These are phyloP conservation scores for Fusarium temperatum DNA, from an alignment of 2,329 filamentous ascomycete genomes.

Conservation along the genomic window DNA sequence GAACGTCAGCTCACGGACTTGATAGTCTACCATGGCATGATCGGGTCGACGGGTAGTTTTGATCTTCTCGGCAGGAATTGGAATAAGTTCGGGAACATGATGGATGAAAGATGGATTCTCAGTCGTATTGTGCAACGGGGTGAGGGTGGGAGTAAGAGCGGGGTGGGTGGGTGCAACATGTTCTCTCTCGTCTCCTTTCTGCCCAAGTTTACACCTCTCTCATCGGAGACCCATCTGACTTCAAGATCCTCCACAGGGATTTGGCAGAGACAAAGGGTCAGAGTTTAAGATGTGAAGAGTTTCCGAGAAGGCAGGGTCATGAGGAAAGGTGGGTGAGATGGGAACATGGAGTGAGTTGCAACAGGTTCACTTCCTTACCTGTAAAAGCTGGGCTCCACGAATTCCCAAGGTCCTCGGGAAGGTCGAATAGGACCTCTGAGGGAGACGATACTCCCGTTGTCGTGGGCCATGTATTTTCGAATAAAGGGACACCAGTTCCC, in stretches of 20 bases:
- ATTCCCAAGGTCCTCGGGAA: conserved; percentile 28
- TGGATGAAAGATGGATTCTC: conserved; percentile 24
- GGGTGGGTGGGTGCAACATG: conserved; percentile 36
- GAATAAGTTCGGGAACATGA: conserved; percentile 26
- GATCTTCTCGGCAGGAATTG: conserved; percentile 19
- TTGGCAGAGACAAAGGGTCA: conserved; percentile 9
- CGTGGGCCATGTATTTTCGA: conserved; percentile 32
- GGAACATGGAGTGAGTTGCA: conserved; percentile 6
- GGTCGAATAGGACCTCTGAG: conserved; percentile 33
- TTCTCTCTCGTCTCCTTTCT: conserved; percentile 36
- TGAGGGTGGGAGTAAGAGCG: conserved; percentile 32
- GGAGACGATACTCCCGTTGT: conserved; percentile 30
- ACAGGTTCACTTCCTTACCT: conserved; percentile 38
- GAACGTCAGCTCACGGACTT: conserved; percentile 43
- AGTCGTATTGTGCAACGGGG: conserved; percentile 20
- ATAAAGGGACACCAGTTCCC: conserved; percentile 24
- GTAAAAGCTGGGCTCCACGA: conserved; percentile 29
- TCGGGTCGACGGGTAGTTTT: conserved; percentile 25
- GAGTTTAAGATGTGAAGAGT: conserved; percentile 1
- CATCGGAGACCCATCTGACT: conserved; percentile 32
- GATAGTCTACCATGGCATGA: conserved; percentile 42
- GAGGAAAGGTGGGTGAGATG: not conserved
- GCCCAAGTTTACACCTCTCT: conserved; percentile 26
- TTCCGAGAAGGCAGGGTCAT: not conserved
- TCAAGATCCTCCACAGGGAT: conserved; percentile 29